Percentiles rank a stretch among this genome's conserved stretches.
These are phyloP conservation scores for Pythium sp. DNA, from an alignment of 352 stramenopile species.

Conservation along the genomic window DNA sequence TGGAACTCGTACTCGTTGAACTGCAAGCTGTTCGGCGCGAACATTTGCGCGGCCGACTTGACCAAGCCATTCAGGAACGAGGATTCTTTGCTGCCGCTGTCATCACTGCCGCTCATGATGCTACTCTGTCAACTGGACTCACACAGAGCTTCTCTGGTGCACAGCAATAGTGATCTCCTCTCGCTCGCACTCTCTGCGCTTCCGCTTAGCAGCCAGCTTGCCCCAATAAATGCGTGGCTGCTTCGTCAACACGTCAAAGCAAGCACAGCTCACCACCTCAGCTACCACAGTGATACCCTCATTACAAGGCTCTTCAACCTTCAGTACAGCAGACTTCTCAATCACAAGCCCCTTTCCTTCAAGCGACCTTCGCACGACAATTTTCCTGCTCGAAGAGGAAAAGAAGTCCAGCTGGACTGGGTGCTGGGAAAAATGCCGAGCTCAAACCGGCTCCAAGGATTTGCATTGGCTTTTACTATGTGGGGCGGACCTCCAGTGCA, in stretches of 20 bases:
- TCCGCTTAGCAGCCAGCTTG: not conserved
- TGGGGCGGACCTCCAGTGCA: not conserved
- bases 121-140: not conserved
- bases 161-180: not conserved
- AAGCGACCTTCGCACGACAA: slow-evolving; percentile 16
- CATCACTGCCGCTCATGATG: slow-evolving; percentile 2
- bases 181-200: not conserved
- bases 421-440: not conserved
- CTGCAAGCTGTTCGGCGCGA: slow-evolving; percentile 70
- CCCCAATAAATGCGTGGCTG: not conserved
- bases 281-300: not conserved
- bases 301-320: not conserved
- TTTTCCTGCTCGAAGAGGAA: slow-evolving; percentile 1
- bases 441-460: slow-evolving; percentile 33
- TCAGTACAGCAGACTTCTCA: not conserved
- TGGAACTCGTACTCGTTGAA: slow-evolving; percentile 79
- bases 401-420: slow-evolving; percentile 11
- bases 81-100: not conserved
- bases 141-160: not conserved
- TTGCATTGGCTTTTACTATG: slow-evolving; percentile 1
- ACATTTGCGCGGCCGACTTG: slow-evolving; percentile 41
- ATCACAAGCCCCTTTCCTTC: not conserved
- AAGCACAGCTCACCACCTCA: not conserved
- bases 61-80: slow-evolving; percentile 34
- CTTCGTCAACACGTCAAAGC: not conserved